A percentile compares a stretch with the other conserved stretches of the same genome.
phyloP scores from a whole-genome alignment of 257 asterid genomes.

The Primulina huaijiensis region DNA sequence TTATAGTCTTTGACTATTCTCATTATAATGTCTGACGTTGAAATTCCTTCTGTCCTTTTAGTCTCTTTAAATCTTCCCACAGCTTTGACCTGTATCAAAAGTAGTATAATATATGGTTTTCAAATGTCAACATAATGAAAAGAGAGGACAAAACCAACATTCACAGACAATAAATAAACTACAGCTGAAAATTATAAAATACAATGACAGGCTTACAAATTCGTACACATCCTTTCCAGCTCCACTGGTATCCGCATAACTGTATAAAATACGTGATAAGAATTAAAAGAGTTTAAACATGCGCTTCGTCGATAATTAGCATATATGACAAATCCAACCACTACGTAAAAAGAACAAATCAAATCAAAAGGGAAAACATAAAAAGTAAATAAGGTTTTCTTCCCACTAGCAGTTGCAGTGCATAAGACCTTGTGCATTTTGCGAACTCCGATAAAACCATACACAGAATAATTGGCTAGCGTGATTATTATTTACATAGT shows the following conservation, averaged over 20 bases:
- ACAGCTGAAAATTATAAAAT: neutral
- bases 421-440: neutral
- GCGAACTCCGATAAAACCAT: neutral
- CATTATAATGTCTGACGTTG: slow-evolving; percentile 76
- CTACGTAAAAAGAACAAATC: neutral
- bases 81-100: slow-evolving; percentile 52
- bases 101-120: slow-evolving; percentile 14
- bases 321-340: neutral
- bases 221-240: slow-evolving; percentile 72
- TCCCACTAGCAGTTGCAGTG: neutral
- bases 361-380: neutral
- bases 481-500: neutral
- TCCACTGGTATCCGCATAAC: slow-evolving; percentile 74
- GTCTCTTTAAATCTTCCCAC: slow-evolving; percentile 77
- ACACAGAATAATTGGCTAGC: neutral
- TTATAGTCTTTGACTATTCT: slow-evolving; percentile 76
- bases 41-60: slow-evolving; percentile 65
- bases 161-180: neutral
- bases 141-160: neutral
- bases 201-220: slow-evolving; percentile 48
- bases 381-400: neutral
- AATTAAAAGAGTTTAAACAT: no score
- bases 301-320: neutral
- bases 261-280: slow-evolving; percentile 23
- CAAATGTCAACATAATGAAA: slow-evolving; percentile 12